Base-by-base conservation (phyloP, 1,139 yeast species). In the Yamadazyma friedrichii region DNA sequence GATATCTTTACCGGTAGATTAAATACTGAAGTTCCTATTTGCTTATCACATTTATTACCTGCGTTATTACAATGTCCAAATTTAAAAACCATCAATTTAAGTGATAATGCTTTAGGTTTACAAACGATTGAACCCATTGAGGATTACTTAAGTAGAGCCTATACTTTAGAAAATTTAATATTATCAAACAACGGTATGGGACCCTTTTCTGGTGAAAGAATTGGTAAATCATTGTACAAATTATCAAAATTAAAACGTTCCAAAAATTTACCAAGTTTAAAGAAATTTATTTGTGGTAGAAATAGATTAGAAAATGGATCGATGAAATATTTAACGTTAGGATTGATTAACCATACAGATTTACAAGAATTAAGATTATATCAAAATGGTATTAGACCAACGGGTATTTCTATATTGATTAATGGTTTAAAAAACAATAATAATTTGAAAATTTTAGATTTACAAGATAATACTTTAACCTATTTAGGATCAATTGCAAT, bases 111-210 rank as follows among this genome's bases (percentile, higher is more conserved):
- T 1, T 86, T 93, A 61, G 98, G 98, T 9, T 83, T 93, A 58
- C 95, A 94, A 60, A 87, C 98, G 26, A 88, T 93, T 47, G 95
- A 85, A 47, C 95, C 94, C 11, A 76, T 93, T 47, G 96, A 91
- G 58, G 74, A 70, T 29, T 91, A 84, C 55, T 71, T 94, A 48
- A 68, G 87, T 12, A 75, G 82, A 53, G 96, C 95, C 36, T 74
- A 80, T 13, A 82, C 95, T 20, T 67, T 93, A 44, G 84, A 87
- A 62, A 96, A 93, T 59, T 76, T 94, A 61, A 82, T 88, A 49
- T 72, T 94, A 49, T 85, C 96, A 36, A 93, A 93, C 65, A 93
- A 94, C 61, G 98, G 98, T 42, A 84, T 93, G 81, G 98, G 98
- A 16, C 98, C 98, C 25, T 86, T 85, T 62, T 96, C 98, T 0